A percentile compares a stretch with the other conserved stretches of the same genome.
These are phyloP conservation scores for Aegilops umbellulata DNA, from an alignment of 176 grass and related monocot genomes.

Conservation along the genomic window DNA sequence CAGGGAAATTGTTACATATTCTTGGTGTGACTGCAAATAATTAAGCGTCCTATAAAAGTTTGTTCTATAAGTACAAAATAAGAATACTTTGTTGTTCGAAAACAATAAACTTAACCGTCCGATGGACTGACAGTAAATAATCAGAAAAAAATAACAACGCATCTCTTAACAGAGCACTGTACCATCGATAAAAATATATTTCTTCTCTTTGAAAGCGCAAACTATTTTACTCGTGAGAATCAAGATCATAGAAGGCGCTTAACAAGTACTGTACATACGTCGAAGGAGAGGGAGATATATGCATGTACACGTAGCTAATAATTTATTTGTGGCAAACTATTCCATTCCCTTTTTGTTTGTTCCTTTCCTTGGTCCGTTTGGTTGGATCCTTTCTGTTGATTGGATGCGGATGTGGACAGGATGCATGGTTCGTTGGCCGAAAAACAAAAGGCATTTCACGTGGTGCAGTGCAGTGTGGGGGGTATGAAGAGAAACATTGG, in stretches of 20 bases:
- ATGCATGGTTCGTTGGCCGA: background rate
- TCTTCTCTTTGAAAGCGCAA: background rate
- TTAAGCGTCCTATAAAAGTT: background rate
- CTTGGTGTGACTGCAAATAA: too few species aligned
- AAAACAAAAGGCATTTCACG: background rate
- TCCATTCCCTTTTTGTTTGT: background rate
- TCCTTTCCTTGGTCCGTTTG: slow-evolving; percentile 4
- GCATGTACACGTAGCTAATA: background rate
- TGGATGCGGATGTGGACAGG: slow-evolving; percentile 3
- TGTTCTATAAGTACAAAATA: background rate
- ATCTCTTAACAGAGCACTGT: too few species aligned
- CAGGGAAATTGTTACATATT: background rate
- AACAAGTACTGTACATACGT: background rate
- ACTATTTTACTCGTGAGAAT: background rate
- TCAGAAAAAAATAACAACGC: too few species aligned
- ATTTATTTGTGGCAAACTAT: background rate
- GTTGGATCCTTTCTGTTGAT: slow-evolving; percentile 18
- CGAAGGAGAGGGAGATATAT: background rate
- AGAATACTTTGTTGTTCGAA: background rate
- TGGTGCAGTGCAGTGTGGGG: background rate
- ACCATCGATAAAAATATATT: too few species aligned
- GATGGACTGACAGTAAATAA: too few species aligned
- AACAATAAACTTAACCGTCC: background rate
- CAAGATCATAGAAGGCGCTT: too few species aligned
- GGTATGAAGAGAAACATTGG: background rate